Base-by-base conservation (phyloP, 495 filamentous ascomycete genomes). In the Astrothelium subdiscretum region DNA sequence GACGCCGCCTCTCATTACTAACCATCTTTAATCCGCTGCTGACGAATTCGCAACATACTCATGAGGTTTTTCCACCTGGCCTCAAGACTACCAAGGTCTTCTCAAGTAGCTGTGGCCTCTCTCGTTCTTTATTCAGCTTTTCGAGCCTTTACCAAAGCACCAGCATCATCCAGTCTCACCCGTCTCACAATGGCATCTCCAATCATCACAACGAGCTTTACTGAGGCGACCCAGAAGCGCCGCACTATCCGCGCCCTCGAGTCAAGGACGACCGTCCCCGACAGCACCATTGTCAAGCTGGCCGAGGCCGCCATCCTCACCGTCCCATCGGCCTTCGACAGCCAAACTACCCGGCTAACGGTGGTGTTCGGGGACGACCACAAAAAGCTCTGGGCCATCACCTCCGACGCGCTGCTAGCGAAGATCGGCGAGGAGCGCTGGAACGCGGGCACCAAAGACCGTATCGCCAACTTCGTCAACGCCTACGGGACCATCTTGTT, bases 401-500 rank as follows among this genome's bases (percentile, higher is more conserved):
- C 71, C 26, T 72, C 71, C 12, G 72, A 78, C 15, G 63, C 70
- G 3, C 76, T 81, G 59, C 67, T 71, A 62, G 65, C 66, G 1
- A 77, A 54, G 29, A 72, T 80, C 31, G 65, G 70, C 0, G 70
- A 76, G 67, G 74, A 79, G 64, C 62, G 71, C 24, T 81, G 69
- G 63, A 70, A 79, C 58, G 58, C 27, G n/a, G 72, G 78, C 61
- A 79, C 78, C 12, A 68, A 76, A 60, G 72, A 75, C 5, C 76
- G 78, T 66, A 64, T 83, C 57, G 63, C 73, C 44, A 71, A 72
- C 48, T 54, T 54, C 29, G 48, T 3, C 76, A 73, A 67, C 40
- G 80, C 72, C 20, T 75, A 77, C 63, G 81, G 80, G 26, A 82
- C 80, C 77, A 63, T 80, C 42, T 77, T 83, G 61, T 83, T 82